These are phyloP conservation scores for Globisporangium polare DNA, from an alignment of 352 stramenopile species.

Conservation along the genomic window DNA sequence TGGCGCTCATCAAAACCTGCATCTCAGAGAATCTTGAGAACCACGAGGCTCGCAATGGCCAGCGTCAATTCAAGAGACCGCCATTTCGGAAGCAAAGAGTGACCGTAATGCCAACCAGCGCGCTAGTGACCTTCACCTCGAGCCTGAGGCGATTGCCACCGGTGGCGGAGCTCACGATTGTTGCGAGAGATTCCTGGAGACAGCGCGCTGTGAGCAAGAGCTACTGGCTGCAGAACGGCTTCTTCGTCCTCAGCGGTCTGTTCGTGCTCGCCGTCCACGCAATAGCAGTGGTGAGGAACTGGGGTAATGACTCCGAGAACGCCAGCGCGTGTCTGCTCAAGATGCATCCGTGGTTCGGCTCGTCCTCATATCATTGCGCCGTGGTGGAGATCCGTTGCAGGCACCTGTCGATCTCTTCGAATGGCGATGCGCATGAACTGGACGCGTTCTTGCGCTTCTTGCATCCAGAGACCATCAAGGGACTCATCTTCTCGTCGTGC, in stretches of 20 bases:
- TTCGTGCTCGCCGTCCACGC: not conserved
- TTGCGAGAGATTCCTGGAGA: not conserved
- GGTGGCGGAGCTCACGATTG: not conserved
- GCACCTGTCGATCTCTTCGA: not conserved
- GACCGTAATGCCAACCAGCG: not conserved
- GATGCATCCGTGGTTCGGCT: not conserved
- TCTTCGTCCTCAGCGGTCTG: not conserved
- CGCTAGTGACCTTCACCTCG: not conserved
- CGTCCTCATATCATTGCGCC: not conserved
- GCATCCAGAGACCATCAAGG: slow-evolving; percentile 15
- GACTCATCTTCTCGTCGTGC: slow-evolving; percentile 35
- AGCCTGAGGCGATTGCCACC: not conserved
- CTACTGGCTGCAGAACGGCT: not conserved
- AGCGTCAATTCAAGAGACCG: not conserved
- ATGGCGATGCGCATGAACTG: slow-evolving; percentile 4
- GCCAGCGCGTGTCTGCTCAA: not conserved
- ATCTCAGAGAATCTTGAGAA: not conserved
- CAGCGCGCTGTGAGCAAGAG: not conserved
- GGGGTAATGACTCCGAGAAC: not conserved
- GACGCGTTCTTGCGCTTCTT: slow-evolving; percentile 15
- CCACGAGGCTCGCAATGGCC: not conserved
- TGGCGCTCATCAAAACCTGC: slow-evolving; percentile 3
- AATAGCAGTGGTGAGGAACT: not conserved
- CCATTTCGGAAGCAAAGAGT: not conserved
- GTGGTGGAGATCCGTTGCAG: not conserved